phyloP scores from a whole-genome alignment of 2,329 filamentous ascomycete species.

The Teratosphaeriaceae sp. region DNA sequence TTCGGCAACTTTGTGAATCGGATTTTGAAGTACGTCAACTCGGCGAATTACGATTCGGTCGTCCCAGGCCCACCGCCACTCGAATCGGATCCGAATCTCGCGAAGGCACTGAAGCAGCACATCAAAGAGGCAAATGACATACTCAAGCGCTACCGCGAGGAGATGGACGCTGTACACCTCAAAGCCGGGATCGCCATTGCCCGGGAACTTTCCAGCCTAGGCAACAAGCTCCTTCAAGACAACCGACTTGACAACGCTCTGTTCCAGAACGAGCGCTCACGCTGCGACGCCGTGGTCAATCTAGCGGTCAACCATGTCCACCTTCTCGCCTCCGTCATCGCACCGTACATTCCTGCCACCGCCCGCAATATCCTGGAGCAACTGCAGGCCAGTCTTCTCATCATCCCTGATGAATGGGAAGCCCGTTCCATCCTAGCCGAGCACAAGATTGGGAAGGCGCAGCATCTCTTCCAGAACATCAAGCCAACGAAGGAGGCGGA shows the following conservation, averaged over 20 bases:
- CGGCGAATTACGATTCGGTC: conserved; percentile 56
- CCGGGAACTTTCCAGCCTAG: conserved; percentile 59
- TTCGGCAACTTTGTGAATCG: conserved; percentile 55
- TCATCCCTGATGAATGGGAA: conserved; percentile 53
- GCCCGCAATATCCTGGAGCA: conserved; percentile 69
- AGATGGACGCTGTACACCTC: conserved; percentile 66
- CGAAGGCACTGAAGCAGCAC: conserved; percentile 30
- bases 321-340: conserved; percentile 69
- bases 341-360: conserved; percentile 81
- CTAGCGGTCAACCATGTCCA: conserved; percentile 79
- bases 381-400: conserved; percentile 46
- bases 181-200: conserved; percentile 59
- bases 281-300: conserved; percentile 60
- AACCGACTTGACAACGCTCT: conserved; percentile 57
- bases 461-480: conserved; percentile 73
- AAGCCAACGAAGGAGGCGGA: conserved; percentile 74
- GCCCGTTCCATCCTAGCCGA: conserved; percentile 54
- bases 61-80: conserved; percentile 14
- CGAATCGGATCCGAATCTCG: conserved; percentile 18
- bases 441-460: conserved; percentile 73
- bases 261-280: conserved; percentile 52
- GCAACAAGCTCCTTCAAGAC: conserved; percentile 54
- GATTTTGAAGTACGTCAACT: conserved; percentile 62
- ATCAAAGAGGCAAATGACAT: conserved; percentile 58
- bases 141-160: conserved; percentile 59